Conservation (phyloP, 441 rosid species). For the Euphorbia neoarborescens region DNA sequence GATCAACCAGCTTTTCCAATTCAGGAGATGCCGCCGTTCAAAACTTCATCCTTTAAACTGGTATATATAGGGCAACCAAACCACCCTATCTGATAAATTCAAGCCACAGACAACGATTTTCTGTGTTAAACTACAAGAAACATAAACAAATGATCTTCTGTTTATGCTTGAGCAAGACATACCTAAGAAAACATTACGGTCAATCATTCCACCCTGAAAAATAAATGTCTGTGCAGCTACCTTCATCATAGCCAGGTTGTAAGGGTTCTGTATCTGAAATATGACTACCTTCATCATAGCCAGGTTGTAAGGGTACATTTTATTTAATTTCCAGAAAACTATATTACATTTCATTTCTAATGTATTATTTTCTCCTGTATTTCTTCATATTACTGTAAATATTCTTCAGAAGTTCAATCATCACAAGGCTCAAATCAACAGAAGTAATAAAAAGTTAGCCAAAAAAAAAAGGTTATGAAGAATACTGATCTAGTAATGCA, state of each 20-base stretch:
- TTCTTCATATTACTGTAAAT: neutral
- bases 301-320: no score
- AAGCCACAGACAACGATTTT: slow-evolving; percentile 16
- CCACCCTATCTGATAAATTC: slow-evolving; percentile 11
- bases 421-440: neutral
- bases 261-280: slow-evolving; percentile 8
- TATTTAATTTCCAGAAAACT: neutral
- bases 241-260: slow-evolving; percentile 6
- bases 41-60: slow-evolving; percentile 23
- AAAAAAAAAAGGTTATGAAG: no score
- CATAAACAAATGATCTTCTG: slow-evolving; percentile 14
- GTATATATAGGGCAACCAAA: slow-evolving; percentile 20
- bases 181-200: neutral
- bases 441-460: neutral
- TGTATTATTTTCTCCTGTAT: neutral
- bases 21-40: slow-evolving; percentile 18
- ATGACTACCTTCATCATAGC: neutral
- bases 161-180: slow-evolving; percentile 11
- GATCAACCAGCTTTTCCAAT: slow-evolving; percentile 16
- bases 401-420: slow-evolving; percentile 3
- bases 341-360: neutral
- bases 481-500: neutral
- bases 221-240: slow-evolving; percentile 8
- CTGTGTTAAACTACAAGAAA: slow-evolving; percentile 22
- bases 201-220: slow-evolving; percentile 3